Conservation (phyloP, 345 rosid species). For the Eucalyptus cloeziana region DNA sequence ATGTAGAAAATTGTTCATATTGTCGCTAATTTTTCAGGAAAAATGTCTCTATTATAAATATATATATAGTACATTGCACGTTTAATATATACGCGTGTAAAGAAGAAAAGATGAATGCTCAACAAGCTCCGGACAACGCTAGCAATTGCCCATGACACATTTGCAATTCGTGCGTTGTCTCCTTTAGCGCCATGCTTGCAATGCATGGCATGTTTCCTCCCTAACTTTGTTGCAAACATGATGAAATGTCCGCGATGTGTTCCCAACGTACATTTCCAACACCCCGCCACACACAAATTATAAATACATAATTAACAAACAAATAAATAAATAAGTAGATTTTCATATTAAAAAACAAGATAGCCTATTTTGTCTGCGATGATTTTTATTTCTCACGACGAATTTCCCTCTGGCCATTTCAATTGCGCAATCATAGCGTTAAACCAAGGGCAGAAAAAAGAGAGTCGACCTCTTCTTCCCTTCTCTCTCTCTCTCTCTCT, state of each 20-base stretch:
- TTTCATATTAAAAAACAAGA: too few species aligned
- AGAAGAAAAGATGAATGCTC: background rate
- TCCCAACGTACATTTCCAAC: background rate
- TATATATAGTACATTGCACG: fast-evolving
- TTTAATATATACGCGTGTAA: background rate
- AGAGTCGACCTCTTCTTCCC: background rate
- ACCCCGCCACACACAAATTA: background rate
- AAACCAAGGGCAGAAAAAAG: background rate
- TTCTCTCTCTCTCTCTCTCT: background rate
- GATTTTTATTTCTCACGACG: background rate
- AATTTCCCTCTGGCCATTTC: background rate
- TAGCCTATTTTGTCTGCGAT: background rate
- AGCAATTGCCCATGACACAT: background rate
- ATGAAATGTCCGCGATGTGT: background rate
- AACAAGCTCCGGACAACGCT: background rate
- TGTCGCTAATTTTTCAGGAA: background rate
- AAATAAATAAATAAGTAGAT: background rate
- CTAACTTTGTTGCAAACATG: background rate
- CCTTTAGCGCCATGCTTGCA: background rate
- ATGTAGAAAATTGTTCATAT: background rate
- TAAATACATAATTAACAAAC: background rate
- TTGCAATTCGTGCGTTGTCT: background rate
- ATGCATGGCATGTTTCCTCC: background rate
- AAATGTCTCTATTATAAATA: background rate
- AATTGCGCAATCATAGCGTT: background rate